Evolutionary conservation across 768 basidiomycete species (phyloP).

Genomic region (Trametopsis cervina): DNA sequence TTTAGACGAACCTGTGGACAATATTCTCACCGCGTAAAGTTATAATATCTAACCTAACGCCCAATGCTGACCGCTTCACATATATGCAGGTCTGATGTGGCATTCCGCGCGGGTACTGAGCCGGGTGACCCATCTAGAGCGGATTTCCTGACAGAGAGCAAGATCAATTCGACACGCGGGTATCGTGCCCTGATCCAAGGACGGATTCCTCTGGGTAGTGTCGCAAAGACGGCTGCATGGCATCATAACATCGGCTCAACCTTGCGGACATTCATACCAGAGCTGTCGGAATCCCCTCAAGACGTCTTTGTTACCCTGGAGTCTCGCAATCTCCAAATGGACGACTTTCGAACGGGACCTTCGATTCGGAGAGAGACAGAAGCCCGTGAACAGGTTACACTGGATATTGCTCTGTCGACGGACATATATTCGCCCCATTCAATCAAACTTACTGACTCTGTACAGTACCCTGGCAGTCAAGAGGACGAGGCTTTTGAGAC

Average conservation of each 20-base stretch:
- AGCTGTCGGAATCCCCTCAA: conserved; percentile 28
- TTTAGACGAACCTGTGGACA: conserved; percentile 38
- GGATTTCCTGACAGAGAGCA: conserved; percentile 51
- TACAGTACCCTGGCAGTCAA: conserved; percentile 8
- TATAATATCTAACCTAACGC: too few relatives aligned
- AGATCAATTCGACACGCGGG: conserved; percentile 44
- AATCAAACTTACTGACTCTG: conserved; percentile 21
- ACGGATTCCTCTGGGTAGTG: conserved; percentile 32
- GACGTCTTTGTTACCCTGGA: conserved; percentile 33
- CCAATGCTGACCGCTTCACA: too few relatives aligned
- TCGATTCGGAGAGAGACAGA: conserved; percentile 43
- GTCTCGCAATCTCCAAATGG: conserved; percentile 35
- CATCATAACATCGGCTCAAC: conserved; percentile 41
- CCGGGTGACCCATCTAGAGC: conserved; percentile 36
- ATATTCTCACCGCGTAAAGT: conserved; percentile 56
- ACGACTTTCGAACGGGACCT: conserved; percentile 29
- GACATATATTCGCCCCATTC: conserved; percentile 47
- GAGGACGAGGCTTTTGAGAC: conserved; percentile 38
- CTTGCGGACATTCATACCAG: conserved; percentile 35
- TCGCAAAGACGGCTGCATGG: conserved; percentile 45
- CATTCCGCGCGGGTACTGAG: conserved; percentile 47
- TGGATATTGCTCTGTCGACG: conserved; percentile 56
- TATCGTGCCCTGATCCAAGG: conserved; percentile 46
- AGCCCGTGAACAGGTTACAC: conserved; percentile 52
- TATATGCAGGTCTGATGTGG: conserved; percentile 54